Conservation (phyloP, 805 yeast species). For the Kazachstania viticola region DNA sequence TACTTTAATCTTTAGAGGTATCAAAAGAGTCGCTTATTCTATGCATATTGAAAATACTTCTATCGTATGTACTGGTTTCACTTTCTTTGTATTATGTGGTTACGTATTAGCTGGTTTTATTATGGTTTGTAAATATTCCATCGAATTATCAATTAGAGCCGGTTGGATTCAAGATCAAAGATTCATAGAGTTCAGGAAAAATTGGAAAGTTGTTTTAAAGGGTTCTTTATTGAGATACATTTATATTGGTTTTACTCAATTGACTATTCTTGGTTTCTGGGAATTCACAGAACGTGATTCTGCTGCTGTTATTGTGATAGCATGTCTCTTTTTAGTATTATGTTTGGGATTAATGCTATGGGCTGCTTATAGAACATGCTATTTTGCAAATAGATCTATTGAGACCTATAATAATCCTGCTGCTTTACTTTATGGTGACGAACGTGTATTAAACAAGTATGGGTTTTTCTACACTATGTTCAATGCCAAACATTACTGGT, state of each 20-base stretch:
- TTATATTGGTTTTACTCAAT: slow-evolving; percentile 76
- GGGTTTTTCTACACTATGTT: slow-evolving; percentile 89
- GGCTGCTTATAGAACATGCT: slow-evolving; percentile 54
- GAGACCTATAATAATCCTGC: slow-evolving; percentile 65
- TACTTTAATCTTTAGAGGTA: slow-evolving; percentile 72
- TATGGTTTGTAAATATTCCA: slow-evolving; percentile 39
- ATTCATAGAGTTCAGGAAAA: slow-evolving; percentile 38
- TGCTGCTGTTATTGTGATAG: slow-evolving; percentile 76
- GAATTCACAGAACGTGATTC: slow-evolving; percentile 76
- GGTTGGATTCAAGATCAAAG: slow-evolving; percentile 39
- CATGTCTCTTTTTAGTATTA: slow-evolving; percentile 56
- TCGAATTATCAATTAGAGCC: slow-evolving; percentile 36
- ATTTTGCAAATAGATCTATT: slow-evolving; percentile 53
- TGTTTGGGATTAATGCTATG: slow-evolving; percentile 49
- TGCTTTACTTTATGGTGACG: slow-evolving; percentile 73
- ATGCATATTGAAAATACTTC: slow-evolving; percentile 75
- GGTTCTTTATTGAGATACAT: slow-evolving; percentile 72
- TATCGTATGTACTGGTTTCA: slow-evolving; percentile 75
- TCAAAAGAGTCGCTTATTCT: slow-evolving; percentile 67
- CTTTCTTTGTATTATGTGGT: slow-evolving; percentile 73
- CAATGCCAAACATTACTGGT: slow-evolving; percentile 72
- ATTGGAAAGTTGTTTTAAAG: slow-evolving; percentile 52
- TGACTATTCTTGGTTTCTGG: slow-evolving; percentile 71
- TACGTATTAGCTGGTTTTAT: slow-evolving; percentile 57
- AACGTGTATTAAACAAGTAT: slow-evolving; percentile 57